phyloP scores from a whole-genome alignment of 2,329 filamentous ascomycete genomes.

The Fusarium virguliforme region DNA sequence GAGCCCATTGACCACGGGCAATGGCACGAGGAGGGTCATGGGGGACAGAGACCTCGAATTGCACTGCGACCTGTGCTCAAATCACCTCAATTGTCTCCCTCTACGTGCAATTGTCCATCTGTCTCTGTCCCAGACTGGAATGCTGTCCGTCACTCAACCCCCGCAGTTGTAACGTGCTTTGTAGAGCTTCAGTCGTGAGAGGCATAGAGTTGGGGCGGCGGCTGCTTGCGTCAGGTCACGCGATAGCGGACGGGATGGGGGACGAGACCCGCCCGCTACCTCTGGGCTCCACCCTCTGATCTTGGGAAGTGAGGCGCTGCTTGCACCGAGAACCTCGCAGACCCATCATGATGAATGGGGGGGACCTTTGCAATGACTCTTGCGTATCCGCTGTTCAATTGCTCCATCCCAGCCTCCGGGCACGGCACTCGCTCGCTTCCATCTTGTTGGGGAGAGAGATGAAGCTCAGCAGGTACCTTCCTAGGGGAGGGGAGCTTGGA shows the following conservation, averaged over 20 bases:
- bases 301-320: neutral
- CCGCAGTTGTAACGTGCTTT: conserved; percentile 35
- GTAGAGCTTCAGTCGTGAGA: conserved; percentile 30
- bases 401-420: neutral
- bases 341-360: conserved; percentile 26
- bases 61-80: conserved; percentile 13
- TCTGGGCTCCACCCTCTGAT: conserved; percentile 8
- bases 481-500: conserved; percentile 7
- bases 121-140: neutral
- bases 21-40: conserved; percentile 28
- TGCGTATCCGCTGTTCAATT: conserved; percentile 35
- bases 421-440: conserved; percentile 8
- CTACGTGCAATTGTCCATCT: neutral
- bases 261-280: conserved; percentile 35
- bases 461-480: neutral
- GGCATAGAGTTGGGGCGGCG: conserved; percentile 43
- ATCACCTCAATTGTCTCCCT: neutral
- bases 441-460: conserved; percentile 21
- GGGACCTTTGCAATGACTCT: conserved; percentile 24
- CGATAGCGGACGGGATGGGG: conserved; percentile 52
- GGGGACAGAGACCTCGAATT: conserved; percentile 9
- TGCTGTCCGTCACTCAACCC: neutral
- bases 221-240: conserved; percentile 56
- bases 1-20: conserved; percentile 27
- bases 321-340: conserved; percentile 25